These are phyloP conservation scores for Trichoderma sp. DNA, from an alignment of 2,329 filamentous ascomycete species.

Conservation along the genomic window DNA sequence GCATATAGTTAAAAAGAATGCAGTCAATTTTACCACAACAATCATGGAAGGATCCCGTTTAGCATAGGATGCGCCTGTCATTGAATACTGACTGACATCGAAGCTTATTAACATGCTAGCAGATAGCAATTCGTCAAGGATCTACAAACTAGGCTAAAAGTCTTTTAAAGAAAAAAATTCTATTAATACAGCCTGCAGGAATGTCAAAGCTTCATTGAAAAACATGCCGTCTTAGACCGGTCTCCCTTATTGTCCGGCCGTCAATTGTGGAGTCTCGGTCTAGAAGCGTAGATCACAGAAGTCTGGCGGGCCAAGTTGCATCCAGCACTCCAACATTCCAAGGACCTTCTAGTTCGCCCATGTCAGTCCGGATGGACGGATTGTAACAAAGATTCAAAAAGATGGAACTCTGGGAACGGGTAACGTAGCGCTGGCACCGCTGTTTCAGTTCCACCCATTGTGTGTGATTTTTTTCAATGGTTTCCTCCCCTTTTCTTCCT, in stretches of 20 bases:
- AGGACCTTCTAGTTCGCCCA: slow-evolving; percentile 1
- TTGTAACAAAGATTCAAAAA: not conserved
- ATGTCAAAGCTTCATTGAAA: not conserved
- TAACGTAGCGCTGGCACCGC: not conserved
- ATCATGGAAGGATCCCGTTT: not conserved
- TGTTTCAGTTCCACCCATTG: slow-evolving; percentile 24
- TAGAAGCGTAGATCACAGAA: not conserved
- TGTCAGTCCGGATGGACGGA: not conserved
- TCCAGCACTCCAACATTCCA: slow-evolving; percentile 15
- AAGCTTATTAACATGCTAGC: not conserved
- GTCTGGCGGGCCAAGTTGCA: not conserved
- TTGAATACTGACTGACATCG: not conserved
- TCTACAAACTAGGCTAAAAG: not conserved
- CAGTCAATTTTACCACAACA: not conserved
- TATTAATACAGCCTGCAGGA: not conserved
- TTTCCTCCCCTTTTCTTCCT: not conserved
- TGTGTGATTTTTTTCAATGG: not conserved
- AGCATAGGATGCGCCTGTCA: not conserved
- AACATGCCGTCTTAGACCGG: not conserved
- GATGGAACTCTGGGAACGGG: not conserved
- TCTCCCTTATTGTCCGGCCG: not conserved
- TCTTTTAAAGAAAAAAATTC: not conserved
- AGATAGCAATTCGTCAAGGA: not conserved
- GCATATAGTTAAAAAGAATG: not conserved
- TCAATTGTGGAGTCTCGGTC: not conserved